phyloP scores from a whole-genome alignment of 345 rosid genomes.

The Brassica cretica region DNA sequence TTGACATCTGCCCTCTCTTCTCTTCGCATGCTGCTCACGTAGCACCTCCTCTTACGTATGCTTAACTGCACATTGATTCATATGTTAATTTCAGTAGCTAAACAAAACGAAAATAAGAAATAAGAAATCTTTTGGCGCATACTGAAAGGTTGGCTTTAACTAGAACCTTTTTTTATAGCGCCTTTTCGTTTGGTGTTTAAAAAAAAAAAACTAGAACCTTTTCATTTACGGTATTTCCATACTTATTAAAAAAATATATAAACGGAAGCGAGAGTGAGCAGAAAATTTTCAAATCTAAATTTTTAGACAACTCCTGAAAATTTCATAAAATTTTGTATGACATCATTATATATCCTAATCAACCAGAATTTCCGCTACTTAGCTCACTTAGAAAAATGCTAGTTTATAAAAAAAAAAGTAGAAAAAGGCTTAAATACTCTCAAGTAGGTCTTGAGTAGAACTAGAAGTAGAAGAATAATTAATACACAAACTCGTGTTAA shows the following conservation, averaged over 20 bases:
- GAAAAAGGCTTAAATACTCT: neutral
- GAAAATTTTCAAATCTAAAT: neutral
- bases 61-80: neutral
- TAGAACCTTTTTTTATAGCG: neutral
- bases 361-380: neutral
- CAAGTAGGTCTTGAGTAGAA: neutral
- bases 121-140: neutral
- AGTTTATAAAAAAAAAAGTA: too few species aligned
- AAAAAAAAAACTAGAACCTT: neutral
- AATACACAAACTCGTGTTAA: neutral
- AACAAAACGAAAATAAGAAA: neutral
- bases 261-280: neutral
- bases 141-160: neutral
- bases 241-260: neutral
- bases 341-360: neutral
- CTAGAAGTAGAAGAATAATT: neutral
- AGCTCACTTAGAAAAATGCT: neutral
- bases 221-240: neutral
- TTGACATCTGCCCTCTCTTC: constrained; percentile 39
- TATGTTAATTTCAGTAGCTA: neutral
- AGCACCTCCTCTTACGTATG: constrained; percentile 27
- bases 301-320: neutral
- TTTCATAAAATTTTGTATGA: neutral
- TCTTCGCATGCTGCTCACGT: constrained; percentile 42
- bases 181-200: too few species aligned